Evolutionary conservation across 1,284 basidiomycete genomes (phyloP), one percentile per base, ranked within the genome.

Genomic region (Gymnopus androsaceus): DNA sequence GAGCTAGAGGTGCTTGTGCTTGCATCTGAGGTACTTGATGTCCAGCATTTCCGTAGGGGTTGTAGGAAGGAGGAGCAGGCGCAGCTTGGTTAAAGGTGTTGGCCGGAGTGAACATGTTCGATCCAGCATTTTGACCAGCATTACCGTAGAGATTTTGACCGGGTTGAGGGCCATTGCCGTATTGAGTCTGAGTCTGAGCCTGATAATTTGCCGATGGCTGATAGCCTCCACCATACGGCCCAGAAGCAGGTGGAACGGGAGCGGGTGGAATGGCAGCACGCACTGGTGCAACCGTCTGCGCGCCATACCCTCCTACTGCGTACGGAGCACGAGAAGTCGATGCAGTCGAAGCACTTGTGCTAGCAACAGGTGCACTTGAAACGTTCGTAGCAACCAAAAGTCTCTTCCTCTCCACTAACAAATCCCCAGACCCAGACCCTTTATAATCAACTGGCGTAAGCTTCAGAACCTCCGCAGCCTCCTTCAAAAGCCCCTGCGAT

Each of bases 401-500:
- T 40, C 88, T 78, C 56, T 87, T 84, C 57, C 88, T 78, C 31
- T 85, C 86, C 41, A 81, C 82, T 21, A 79, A 77, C 61, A 88
- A 78, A 64, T 88, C 84, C 15, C 77, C 70, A 6, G 76, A 77
- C n/a, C 75, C 72, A 3, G 77, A 75, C 14, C 87, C 88, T 41
- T 83, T 81, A 72, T 97, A 98, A 57, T 88, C 88, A 14, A 75
- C 66, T 1, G 97, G 96, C 1, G 89, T 94, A 64, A 93, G 78
- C 66, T 86, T 83, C 65, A 97, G 75, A 72, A 93, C 97, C 54
- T 80, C 78, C 36, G 90, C 82, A 0, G 95, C 96, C 55, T 95
- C 86, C 61, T 87, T 83, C 50, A 96, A 76, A 28, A 97, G 80
- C 42, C 95, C 95, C 68, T 99, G 96, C 0, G 90, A 84, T 8